Percentiles rank a stretch among this genome's conserved stretches.
Conservation (phyloP, 1,139 yeast species). For the Geotrichum fermentans region DNA sequence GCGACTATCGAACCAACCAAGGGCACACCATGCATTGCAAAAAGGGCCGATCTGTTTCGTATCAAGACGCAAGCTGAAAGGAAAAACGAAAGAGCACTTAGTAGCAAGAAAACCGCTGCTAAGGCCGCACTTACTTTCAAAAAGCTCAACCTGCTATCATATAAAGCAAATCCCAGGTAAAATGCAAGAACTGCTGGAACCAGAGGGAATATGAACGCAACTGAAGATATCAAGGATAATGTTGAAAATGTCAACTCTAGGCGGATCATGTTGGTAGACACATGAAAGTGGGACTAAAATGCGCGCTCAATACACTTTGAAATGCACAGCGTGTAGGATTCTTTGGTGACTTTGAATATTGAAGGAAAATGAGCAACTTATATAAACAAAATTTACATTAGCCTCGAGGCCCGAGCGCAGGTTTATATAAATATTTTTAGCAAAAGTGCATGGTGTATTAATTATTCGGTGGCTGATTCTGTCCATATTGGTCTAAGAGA, state of each 20-base stretch:
- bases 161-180: neutral
- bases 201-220: neutral
- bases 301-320: no score
- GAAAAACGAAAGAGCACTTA: neutral
- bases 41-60: no score
- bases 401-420: no score
- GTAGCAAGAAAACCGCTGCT: neutral
- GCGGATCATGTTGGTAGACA: neutral
- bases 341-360: no score
- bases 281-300: no score
- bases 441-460: no score
- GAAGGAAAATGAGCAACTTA: no score
- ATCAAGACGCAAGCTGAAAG: neutral
- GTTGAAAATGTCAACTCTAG: neutral
- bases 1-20: neutral
- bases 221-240: neutral
- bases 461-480: no score
- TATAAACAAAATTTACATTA: no score
- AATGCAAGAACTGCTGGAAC: neutral
- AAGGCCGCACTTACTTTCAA: neutral
- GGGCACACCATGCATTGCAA: neutral
- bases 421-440: no score
- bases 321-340: no score
- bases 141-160: neutral
- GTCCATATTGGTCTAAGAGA: no score